phyloP scores from a whole-genome alignment of 78 protist genomes.

The Pigoraptor vietnamica region DNA sequence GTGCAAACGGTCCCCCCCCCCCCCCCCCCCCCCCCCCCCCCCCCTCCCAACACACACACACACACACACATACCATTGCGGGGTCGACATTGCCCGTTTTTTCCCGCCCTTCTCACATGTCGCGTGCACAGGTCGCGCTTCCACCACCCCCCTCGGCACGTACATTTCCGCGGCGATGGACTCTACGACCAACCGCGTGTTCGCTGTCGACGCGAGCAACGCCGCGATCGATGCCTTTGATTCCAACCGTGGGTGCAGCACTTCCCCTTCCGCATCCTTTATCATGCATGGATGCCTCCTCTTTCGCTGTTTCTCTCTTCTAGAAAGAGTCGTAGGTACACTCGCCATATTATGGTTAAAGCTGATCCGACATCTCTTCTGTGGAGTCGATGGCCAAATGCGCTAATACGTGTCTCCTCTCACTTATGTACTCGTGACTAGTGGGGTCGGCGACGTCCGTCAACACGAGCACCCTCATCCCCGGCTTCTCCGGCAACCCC shows the following conservation, averaged over 20 bases:
- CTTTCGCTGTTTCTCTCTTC: not conserved
- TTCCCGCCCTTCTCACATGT: not conserved
- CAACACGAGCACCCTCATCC: not conserved
- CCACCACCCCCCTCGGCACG: not conserved
- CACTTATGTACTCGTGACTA: not conserved
- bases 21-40: no score
- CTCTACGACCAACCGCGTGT: not conserved
- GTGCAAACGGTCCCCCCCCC: not conserved
- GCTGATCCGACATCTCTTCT: no score
- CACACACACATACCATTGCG: not conserved
- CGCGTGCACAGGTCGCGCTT: not conserved
- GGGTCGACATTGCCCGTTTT: not conserved
- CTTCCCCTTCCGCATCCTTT: no score
- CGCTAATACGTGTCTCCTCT: no score
- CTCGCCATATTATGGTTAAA: no score
- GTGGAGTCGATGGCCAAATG: no score
- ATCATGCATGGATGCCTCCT: not conserved
- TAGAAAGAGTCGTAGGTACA: no score
- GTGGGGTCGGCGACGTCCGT: not conserved
- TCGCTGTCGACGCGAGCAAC: not conserved
- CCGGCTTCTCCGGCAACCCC: not conserved
- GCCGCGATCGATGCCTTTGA: not conserved
- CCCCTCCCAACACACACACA: no score
- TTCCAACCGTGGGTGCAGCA: not conserved
- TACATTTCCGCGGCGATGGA: not conserved